These are phyloP conservation scores for Fusarium sp. DNA, from an alignment of 2,329 filamentous ascomycete species.

Conservation along the genomic window DNA sequence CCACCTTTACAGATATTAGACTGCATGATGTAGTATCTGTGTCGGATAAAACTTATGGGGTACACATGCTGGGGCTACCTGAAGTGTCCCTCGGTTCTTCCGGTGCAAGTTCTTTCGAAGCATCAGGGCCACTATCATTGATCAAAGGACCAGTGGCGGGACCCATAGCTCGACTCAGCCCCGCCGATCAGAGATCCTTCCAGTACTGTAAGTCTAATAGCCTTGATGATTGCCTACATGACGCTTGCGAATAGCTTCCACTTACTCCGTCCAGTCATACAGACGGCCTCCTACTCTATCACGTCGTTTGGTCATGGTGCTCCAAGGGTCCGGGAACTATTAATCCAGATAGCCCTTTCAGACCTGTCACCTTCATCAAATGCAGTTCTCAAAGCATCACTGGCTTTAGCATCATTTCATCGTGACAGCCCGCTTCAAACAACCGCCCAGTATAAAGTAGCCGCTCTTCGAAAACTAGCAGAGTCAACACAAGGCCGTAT, in stretches of 20 bases:
- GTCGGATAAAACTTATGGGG: not conserved
- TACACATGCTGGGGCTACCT: not conserved
- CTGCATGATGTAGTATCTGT: conserved; percentile 5
- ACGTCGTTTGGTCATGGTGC: conserved; percentile 23
- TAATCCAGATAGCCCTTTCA: conserved; percentile 32
- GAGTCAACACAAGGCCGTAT: not conserved
- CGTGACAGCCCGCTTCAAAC: not conserved
- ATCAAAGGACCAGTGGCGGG: not conserved
- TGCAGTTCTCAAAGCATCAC: conserved; percentile 19
- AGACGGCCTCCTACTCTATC: conserved; percentile 24
- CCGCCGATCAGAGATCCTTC: conserved; percentile 1
- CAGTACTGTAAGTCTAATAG: conserved; percentile 28
- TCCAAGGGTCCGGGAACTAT: not conserved
- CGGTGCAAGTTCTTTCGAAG: accelerated
- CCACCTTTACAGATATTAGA: conserved; percentile 17
- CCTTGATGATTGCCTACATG: too few relatives aligned
- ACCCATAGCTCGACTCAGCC: conserved; percentile 29
- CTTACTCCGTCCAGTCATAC: conserved; percentile 17
- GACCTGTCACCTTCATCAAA: not conserved
- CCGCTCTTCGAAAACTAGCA: conserved; percentile 19
- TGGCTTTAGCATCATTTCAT: conserved; percentile 30
- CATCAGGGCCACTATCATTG: not conserved
- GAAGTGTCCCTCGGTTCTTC: accelerated
- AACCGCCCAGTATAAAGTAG: not conserved
- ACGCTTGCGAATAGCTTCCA: accelerated